Evolutionary conservation across 345 rosid genomes (phyloP).

Genomic region (Ceriops decandra): DNA sequence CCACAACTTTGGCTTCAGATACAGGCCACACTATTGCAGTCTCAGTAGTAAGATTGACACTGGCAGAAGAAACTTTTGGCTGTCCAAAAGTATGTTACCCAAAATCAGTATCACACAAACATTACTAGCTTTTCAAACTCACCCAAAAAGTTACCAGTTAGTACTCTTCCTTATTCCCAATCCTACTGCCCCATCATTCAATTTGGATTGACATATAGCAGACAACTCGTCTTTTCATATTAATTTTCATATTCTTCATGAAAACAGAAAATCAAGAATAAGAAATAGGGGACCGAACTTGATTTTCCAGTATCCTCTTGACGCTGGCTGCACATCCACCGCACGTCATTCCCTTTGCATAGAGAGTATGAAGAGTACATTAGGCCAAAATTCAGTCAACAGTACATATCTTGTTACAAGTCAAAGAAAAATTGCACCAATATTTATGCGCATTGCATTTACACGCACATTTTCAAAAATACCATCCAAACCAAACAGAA

Average conservation of each 20-base stretch:
- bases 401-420: no score
- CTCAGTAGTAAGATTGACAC: conserved; percentile 88
- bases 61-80: conserved; percentile 89
- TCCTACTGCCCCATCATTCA: no score
- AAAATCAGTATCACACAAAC: neutral
- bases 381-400: no score
- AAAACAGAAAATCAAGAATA: neutral
- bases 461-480: no score
- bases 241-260: neutral
- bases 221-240: no score
- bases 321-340: conserved; percentile 99
- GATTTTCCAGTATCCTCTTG: conserved; percentile 85
- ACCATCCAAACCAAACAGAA: no score
- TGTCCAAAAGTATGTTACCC: conserved; percentile 29
- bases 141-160: no score
- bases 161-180: no score
- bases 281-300: conserved; percentile 48
- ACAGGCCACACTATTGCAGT: conserved; percentile 90
- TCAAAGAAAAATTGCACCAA: no score
- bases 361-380: conserved; percentile 1
- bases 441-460: no score
- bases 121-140: no score
- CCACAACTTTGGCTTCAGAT: conserved; percentile 63
- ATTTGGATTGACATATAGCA: no score
- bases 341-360: conserved; percentile 83